Evolutionary conservation across 345 rosid species (phyloP).

Genomic region (Physaria fendleri): DNA sequence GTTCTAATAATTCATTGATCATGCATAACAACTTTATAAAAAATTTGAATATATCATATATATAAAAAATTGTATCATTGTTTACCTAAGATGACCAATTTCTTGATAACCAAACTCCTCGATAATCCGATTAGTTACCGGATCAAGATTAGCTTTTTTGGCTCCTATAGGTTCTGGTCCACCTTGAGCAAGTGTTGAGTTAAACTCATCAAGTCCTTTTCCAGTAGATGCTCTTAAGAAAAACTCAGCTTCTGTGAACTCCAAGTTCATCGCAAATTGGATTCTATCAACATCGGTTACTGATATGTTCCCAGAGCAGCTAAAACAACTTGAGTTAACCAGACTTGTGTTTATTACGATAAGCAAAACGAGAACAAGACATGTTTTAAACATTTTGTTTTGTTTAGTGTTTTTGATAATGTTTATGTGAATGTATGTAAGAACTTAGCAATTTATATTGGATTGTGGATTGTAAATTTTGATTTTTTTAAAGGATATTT

Average conservation of each 20-base stretch:
- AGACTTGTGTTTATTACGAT: not conserved
- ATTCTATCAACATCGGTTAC: conserved; percentile 43
- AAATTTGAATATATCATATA: not conserved
- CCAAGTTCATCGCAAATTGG: conserved; percentile 54
- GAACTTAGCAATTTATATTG: conserved; percentile 16
- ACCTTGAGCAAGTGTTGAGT: conserved; percentile 36
- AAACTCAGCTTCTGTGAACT: conserved; percentile 54
- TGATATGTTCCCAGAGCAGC: conserved; percentile 15
- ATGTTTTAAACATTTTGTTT: conserved; percentile 12
- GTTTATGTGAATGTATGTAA: conserved; percentile 1
- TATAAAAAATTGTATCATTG: no score
- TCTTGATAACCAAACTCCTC: conserved; percentile 66
- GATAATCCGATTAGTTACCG: conserved; percentile 30
- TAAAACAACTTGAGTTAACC: not conserved
- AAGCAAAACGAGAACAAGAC: conserved; percentile 5
- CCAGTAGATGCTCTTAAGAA: conserved; percentile 51
- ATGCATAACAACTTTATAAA: not conserved
- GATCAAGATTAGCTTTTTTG: conserved; percentile 50
- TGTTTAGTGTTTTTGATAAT: not conserved
- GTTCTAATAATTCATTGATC: no score
- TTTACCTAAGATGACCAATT: conserved; percentile 64
- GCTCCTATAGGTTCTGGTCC: conserved; percentile 59
- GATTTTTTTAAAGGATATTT: not conserved
- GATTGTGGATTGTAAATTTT: not conserved
- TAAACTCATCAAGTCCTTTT: conserved; percentile 43